phyloP scores from a whole-genome alignment of 2,329 filamentous ascomycete species.

The Ascochyta pisi region DNA sequence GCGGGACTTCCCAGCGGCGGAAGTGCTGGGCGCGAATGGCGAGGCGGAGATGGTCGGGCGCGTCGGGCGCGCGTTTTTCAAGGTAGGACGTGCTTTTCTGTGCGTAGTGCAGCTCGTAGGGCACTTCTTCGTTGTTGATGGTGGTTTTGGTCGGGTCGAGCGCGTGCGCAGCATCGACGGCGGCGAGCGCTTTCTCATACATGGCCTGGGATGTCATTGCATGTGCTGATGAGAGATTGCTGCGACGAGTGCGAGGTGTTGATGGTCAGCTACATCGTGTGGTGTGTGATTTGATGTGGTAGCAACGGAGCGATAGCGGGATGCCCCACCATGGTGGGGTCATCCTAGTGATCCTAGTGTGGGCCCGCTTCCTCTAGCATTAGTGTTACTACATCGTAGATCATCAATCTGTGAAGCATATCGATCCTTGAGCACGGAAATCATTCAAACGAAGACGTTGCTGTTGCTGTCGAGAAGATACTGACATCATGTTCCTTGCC shows the following conservation, averaged over 20 bases:
- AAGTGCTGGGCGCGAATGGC: conserved; percentile 88
- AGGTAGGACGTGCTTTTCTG: conserved; percentile 81
- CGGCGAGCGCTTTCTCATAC: conserved; percentile 60
- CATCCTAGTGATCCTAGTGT: background rate
- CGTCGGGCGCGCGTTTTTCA: conserved; percentile 62
- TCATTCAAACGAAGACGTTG: too few species aligned
- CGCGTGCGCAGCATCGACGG: conserved; percentile 77
- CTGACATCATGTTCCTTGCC: too few species aligned
- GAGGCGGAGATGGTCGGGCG: conserved; percentile 72
- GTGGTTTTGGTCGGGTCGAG: conserved; percentile 68
- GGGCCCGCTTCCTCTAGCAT: background rate
- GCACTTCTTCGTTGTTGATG: conserved; percentile 55
- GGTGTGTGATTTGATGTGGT: conserved; percentile 17
- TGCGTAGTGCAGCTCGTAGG: conserved; percentile 85
- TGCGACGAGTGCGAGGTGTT: background rate
- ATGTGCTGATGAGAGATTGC: background rate
- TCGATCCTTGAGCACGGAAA: background rate
- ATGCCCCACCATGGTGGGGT: conserved; percentile 27
- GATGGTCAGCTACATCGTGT: conserved; percentile 20
- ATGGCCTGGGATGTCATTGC: conserved; percentile 24
- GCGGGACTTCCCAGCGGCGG: conserved; percentile 82
- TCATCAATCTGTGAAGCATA: background rate
- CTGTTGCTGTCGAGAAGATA: too few species aligned
- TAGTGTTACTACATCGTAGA: background rate
- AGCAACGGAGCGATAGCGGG: conserved; percentile 18